Evolutionary conservation across 768 basidiomycete genomes (phyloP), one percentile per base, ranked within the genome.

Genomic region (Gloeopeniophorella convolvens): DNA sequence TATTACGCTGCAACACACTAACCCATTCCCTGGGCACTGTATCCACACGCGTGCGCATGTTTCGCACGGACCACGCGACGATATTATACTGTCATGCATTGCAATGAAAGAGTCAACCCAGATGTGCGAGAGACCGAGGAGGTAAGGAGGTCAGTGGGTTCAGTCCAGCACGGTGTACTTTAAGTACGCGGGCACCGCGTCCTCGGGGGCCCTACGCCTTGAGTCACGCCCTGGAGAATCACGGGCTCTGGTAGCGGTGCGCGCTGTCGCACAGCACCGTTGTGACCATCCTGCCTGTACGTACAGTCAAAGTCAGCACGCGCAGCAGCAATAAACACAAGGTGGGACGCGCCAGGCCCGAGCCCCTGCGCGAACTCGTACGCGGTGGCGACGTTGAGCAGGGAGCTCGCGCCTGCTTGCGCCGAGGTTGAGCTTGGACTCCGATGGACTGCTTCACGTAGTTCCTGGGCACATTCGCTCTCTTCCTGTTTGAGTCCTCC

Each of bases 231-330:
- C 86, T 87, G 13, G 93, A 96, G 72, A 99, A 99, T 28, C 98
- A 70, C 10, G 96, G 79, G 54, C 89, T 94, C 70, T 98, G 96
- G 63, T 99, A 96, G 63, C 96, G 79, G 63, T 98, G 95, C 37
- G 96, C 96, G 6, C 95, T 96, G 63, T 99, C 96, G 65, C 87
- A 90, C 32, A 99, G 69, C 45, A 97, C 76, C 4, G 96, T 99
- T 1, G 82, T 92, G 24, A 98, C 74, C 13, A 76, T 89, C 18
- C 85, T 85, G 30, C 88, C 89, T 92, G 54, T 27, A 37, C 4
- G 10, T 30, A 32, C 7, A 3, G 16, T 40, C 46, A 28, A 7
- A 33, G 11, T 16, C 2, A 31, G 31, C 45, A 46, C 35, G 11
- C 1, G 8, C 12, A 24, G 37, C 40, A 42, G 42, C 3, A 3